Evolutionary conservation across 2,329 filamentous ascomycete species (phyloP).

Genomic region (Emergomyces orientalis): DNA sequence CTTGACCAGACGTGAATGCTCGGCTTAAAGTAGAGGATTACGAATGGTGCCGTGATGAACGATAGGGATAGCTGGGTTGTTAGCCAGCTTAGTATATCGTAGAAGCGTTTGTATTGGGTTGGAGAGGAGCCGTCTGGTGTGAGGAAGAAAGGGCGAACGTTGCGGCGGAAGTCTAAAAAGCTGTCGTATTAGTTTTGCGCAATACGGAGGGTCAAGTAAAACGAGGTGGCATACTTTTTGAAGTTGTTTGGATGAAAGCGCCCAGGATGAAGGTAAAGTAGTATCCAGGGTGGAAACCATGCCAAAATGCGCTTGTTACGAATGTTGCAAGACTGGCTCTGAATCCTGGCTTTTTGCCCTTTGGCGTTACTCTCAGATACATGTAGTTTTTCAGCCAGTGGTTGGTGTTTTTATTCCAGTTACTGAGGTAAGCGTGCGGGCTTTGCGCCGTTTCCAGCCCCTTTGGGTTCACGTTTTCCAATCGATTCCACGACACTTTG

Average conservation of each 20-base stretch:
- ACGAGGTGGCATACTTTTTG: conserved; percentile 63
- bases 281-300: conserved; percentile 95
- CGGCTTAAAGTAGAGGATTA: conserved; percentile 63
- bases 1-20: conserved; percentile 70
- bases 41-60: conserved; percentile 75
- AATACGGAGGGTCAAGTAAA: too few species aligned
- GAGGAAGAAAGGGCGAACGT: conserved; percentile 87
- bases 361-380: conserved; percentile 88
- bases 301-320: conserved; percentile 90
- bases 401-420: conserved; percentile 99
- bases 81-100: conserved; percentile 68
- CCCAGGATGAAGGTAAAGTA: conserved; percentile 85
- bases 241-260: conserved; percentile 82
- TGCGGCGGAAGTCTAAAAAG: conserved; percentile 67
- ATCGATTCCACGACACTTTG: conserved; percentile 77
- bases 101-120: conserved; percentile 67
- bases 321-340: conserved; percentile 90
- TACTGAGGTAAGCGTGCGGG: conserved; percentile 78
- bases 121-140: conserved; percentile 62
- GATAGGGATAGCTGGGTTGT: conserved; percentile 74
- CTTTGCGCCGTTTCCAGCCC: conserved; percentile 87
- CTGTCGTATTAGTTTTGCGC: conserved; percentile 16
- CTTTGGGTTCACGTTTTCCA: conserved; percentile 82
- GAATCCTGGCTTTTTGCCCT: conserved; percentile 93
- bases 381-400: conserved; percentile 93